Evolutionary conservation across 1,284 basidiomycete genomes (phyloP).

Genomic region (Ganoderma resinaceum): DNA sequence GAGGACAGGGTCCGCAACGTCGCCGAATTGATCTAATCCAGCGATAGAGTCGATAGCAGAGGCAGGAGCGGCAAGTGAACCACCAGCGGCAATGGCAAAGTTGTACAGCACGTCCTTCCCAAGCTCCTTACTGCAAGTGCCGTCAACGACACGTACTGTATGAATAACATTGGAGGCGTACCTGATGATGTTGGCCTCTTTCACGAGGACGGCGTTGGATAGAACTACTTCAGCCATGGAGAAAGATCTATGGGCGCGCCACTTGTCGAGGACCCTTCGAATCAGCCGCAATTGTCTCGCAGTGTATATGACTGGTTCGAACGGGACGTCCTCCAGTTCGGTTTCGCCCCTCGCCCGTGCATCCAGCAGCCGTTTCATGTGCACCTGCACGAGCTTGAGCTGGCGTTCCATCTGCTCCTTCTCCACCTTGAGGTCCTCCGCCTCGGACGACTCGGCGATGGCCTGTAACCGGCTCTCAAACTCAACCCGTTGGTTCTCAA

Average conservation of each 20-base stretch:
- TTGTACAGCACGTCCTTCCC: slow-evolving; percentile 90
- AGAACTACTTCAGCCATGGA: slow-evolving; percentile 93
- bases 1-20: slow-evolving; percentile 83
- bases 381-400: slow-evolving; percentile 78
- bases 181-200: slow-evolving; percentile 97
- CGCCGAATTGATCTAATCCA: slow-evolving; percentile 91
- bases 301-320: slow-evolving; percentile 83
- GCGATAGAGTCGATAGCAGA: slow-evolving; percentile 89
- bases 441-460: slow-evolving; percentile 76
- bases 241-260: slow-evolving; percentile 86
- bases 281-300: slow-evolving; percentile 84
- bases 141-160: slow-evolving; percentile 12
- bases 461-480: slow-evolving; percentile 74
- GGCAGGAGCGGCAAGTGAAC: slow-evolving; percentile 78
- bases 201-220: slow-evolving; percentile 85
- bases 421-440: slow-evolving; percentile 86
- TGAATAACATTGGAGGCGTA: slow-evolving; percentile 37
- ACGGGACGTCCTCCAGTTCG: slow-evolving; percentile 63
- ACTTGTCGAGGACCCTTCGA: slow-evolving; percentile 81
- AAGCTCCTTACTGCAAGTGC: slow-evolving; percentile 74
- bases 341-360: slow-evolving; percentile 80
- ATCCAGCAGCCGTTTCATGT: slow-evolving; percentile 85
- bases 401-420: slow-evolving; percentile 93
- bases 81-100: slow-evolving; percentile 88
- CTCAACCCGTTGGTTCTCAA: slow-evolving; percentile 56